Evolutionary conservation across 495 filamentous ascomycete genomes (phyloP), one percentile per base, ranked within the genome.

Genomic region (Podospora conica): DNA sequence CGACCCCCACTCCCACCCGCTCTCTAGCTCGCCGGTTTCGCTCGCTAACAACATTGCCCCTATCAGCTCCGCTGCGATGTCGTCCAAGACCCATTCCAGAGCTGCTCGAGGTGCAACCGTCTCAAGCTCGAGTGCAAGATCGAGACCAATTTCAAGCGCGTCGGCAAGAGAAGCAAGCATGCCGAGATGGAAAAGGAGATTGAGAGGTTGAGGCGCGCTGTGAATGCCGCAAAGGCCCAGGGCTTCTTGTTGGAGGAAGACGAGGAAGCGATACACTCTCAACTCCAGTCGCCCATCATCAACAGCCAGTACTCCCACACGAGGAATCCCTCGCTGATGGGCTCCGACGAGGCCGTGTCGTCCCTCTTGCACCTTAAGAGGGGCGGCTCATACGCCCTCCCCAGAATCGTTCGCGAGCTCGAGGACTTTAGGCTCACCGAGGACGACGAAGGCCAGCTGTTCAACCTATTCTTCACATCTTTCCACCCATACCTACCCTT

Each of bases 161-260:
- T 96, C 33, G 93, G 91, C 61, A 97, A 97, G 82, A 87, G 93
- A 58, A 91, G 87, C 65, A 90, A 90, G 71, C 92, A 96, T 77
- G 91, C 91, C 57, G 93, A 96, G 76, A 96, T 96, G 92, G 92
- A 95, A 74, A 91, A 89, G 78, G 88, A 92, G 79, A 87, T 92
- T 69, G 88, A 89, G 58, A 80, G 78, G 63, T 74, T 81, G 62
- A 78, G 79, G 55, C 77, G 75, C 28, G 82, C 75, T 66, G 78
- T 84, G 58, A 75, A 81, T 59, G 72, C 71, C 66, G 84, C 81
- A 63, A 79, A 78, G 75, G 69, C 71, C 53, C 84, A 80, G 68
- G 83, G 77, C 63, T 88, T 76, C 65, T 53, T 83, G 58, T 72
- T 88, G 65, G 79, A 88, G 66, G 67, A 85, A 67, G 73, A 82